These are phyloP conservation scores for Xylaria longipes DNA, from an alignment of 495 filamentous ascomycete species.

Conservation along the genomic window DNA sequence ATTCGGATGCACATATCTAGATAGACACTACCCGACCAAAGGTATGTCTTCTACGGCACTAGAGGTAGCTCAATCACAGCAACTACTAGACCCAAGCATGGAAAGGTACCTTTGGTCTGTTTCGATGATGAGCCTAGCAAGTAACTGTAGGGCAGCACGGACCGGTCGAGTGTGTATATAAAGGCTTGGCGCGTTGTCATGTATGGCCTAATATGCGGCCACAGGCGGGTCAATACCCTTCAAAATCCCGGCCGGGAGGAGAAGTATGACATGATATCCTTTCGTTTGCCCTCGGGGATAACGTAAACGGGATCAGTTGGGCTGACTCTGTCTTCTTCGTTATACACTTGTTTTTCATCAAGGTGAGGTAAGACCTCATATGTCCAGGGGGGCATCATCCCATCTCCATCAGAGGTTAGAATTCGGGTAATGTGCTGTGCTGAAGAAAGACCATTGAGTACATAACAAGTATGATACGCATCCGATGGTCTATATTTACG, in stretches of 20 bases:
- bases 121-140: conserved; percentile 10
- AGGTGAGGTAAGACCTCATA: conserved; percentile 65
- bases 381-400: conserved; percentile 63
- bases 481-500: conserved; percentile 67
- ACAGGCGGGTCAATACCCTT: conserved; percentile 39
- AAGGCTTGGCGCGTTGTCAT: conserved; percentile 41
- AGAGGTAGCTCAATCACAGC: neutral
- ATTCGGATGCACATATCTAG: neutral
- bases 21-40: neutral
- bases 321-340: conserved; percentile 58
- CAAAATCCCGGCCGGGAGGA: conserved; percentile 60
- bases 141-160: conserved; percentile 15
- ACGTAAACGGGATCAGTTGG: conserved; percentile 84
- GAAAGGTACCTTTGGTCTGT: neutral
- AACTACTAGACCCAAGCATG: neutral
- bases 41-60: conserved; percentile 18
- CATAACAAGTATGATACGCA: conserved; percentile 91
- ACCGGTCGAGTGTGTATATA: conserved; percentile 22
- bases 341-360: conserved; percentile 56
- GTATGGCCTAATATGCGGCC: conserved; percentile 44
- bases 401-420: conserved; percentile 47
- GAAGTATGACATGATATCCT: conserved; percentile 69
- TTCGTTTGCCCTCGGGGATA: conserved; percentile 73
- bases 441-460: conserved; percentile 82
- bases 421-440: conserved; percentile 79